Conservation (phyloP, 805 yeast species). For the Starmerella riodocensis region DNA sequence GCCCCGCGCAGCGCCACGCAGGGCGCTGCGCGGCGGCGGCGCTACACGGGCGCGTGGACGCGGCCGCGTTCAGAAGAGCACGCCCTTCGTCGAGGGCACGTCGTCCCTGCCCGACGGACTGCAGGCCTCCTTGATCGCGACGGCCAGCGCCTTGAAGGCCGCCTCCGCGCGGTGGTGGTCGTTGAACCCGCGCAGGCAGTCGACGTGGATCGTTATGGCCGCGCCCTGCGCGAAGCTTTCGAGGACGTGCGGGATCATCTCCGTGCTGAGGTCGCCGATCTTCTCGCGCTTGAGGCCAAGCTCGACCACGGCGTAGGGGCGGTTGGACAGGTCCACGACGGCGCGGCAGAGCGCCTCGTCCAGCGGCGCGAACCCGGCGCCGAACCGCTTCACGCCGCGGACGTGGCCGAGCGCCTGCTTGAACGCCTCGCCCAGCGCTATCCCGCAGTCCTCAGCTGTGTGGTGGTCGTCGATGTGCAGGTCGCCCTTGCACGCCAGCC, state of each 20-base stretch:
- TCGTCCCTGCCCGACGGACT: conserved; percentile 76
- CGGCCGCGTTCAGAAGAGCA: conserved; percentile 31
- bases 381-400: conserved; percentile 84
- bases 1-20: too few relatives aligned
- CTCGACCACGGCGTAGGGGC: conserved; percentile 85
- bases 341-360: conserved; percentile 94
- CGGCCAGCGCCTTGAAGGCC: conserved; percentile 91
- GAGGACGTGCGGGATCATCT: conserved; percentile 95
- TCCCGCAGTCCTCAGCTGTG: conserved; percentile 89
- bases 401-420: conserved; percentile 80
- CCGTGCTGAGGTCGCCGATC: conserved; percentile 82
- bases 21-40: too few relatives aligned
- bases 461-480: conserved; percentile 95
- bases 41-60: too few relatives aligned
- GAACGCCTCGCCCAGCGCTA: conserved; percentile 81
- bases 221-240: conserved; percentile 92
- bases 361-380: conserved; percentile 84
- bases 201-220: conserved; percentile 82
- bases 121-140: conserved; percentile 79
- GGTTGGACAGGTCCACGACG: conserved; percentile 85
- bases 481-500: conserved; percentile 86
- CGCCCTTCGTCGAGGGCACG: conserved; percentile 95
- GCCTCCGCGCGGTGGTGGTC: conserved; percentile 95
- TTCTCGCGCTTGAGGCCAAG: conserved; percentile 84
- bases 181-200: conserved; percentile 81